Evolutionary conservation across 495 filamentous ascomycete species (phyloP).

Genomic region (Chlorociboria aeruginascens): DNA sequence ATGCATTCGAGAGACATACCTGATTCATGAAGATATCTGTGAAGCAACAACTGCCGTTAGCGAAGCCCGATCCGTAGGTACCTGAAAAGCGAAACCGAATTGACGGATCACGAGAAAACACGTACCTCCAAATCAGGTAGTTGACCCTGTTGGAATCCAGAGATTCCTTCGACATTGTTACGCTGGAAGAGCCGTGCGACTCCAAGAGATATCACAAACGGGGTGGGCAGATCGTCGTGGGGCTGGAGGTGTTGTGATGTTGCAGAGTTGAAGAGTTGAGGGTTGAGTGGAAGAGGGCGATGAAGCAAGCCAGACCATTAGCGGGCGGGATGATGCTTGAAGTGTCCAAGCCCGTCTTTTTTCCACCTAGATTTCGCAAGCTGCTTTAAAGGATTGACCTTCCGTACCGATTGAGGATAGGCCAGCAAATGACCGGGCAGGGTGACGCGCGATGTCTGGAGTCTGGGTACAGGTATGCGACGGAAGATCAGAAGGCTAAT

Average conservation of each 20-base stretch:
- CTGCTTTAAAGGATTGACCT: no score
- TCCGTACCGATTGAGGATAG: no score
- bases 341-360: no score
- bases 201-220: conserved; percentile 10
- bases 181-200: conserved; percentile 21
- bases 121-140: conserved; percentile 97
- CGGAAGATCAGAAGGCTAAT: no score
- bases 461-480: no score
- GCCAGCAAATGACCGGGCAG: no score
- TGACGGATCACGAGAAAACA: conserved; percentile 18
- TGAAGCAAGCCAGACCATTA: conserved; percentile 10
- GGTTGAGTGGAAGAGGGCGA: conserved; percentile 24
- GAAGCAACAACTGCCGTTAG: conserved; percentile 18
- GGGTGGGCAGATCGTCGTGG: background rate
- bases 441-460: no score
- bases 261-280: conserved; percentile 15
- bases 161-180: conserved; percentile 39
- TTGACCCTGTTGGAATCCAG: conserved; percentile 92
- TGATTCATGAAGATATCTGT: conserved; percentile 80
- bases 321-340: conserved; percentile 12
- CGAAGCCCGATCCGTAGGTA: conserved; percentile 12
- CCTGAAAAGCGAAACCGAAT: conserved; percentile 9
- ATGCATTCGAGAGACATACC: conserved; percentile 39
- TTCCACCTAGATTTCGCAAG: no score
- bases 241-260: conserved; percentile 13